A percentile compares a stretch with the other conserved stretches of the same genome.
Conservation (phyloP, 768 basidiomycete genomes). For the Leccinum variicolor region DNA sequence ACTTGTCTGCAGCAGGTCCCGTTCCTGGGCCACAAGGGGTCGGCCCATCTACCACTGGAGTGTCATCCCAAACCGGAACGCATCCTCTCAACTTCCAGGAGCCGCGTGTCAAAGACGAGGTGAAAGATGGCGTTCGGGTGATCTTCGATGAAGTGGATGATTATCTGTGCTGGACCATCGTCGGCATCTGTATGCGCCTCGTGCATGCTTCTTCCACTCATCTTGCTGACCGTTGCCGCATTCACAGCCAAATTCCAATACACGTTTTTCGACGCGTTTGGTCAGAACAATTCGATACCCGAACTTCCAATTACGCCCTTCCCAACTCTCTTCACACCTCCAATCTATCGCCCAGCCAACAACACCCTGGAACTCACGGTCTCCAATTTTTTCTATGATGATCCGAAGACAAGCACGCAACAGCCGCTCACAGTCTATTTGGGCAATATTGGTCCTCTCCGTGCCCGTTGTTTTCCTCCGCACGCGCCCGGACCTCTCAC, state of each 20-base stretch:
- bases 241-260: slow-evolving; percentile 85
- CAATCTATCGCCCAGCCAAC: slow-evolving; percentile 63
- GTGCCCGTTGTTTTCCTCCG: slow-evolving; percentile 73
- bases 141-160: slow-evolving; percentile 92
- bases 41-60: slow-evolving; percentile 68
- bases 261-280: slow-evolving; percentile 89
- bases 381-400: slow-evolving; percentile 83
- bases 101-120: slow-evolving; percentile 77
- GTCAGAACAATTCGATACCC: slow-evolving; percentile 73
- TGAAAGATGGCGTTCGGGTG: slow-evolving; percentile 70
- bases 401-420: slow-evolving; percentile 59
- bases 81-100: slow-evolving; percentile 78
- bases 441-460: slow-evolving; percentile 84
- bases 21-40: slow-evolving; percentile 73
- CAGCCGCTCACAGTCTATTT: slow-evolving; percentile 86
- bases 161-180: slow-evolving; percentile 94
- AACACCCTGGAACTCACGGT: slow-evolving; percentile 82
- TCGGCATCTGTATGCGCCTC: slow-evolving; percentile 77
- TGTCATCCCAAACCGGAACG: slow-evolving; percentile 72
- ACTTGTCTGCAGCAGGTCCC: slow-evolving; percentile 85
- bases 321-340: slow-evolving; percentile 80
- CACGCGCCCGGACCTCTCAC: slow-evolving; percentile 67
- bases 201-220: slow-evolving; percentile 4
- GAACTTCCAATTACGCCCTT: slow-evolving; percentile 85
- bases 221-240: slow-evolving; percentile 16